Percentiles rank a stretch among this genome's conserved stretches.
Evolutionary conservation across 1,284 basidiomycete genomes (phyloP).

Genomic region (Ganoderma lucidum): DNA sequence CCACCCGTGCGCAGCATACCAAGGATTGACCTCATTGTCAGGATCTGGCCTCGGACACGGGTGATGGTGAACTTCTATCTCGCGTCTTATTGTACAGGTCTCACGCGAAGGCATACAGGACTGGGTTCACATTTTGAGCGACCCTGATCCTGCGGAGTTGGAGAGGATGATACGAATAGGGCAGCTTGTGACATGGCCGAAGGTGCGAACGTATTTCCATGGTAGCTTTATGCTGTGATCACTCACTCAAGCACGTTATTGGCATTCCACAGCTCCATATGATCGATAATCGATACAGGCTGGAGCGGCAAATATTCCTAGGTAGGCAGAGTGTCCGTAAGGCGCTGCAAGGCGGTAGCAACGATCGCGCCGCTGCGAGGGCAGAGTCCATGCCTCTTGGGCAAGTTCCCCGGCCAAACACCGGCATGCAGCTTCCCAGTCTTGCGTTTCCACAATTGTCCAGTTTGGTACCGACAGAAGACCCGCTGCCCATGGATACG

Average conservation of each 20-base stretch:
- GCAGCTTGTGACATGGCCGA: slow-evolving; percentile 94
- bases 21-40: slow-evolving; percentile 43
- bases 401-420: slow-evolving; percentile 35
- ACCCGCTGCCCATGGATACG: slow-evolving; percentile 65
- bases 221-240: slow-evolving; percentile 1
- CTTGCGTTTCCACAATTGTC: slow-evolving; percentile 29
- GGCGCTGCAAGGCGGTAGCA: slow-evolving; percentile 47
- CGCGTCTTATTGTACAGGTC: background rate
- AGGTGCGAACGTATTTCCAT: slow-evolving; percentile 55
- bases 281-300: slow-evolving; percentile 83
- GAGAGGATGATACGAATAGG: slow-evolving; percentile 88
- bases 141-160: slow-evolving; percentile 83
- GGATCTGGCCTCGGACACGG: slow-evolving; percentile 88
- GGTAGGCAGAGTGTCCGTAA: slow-evolving; percentile 81
- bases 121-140: slow-evolving; percentile 86
- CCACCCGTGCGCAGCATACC: background rate
- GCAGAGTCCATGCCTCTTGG: slow-evolving; percentile 34
- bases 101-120: slow-evolving; percentile 54
- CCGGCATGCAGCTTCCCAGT: slow-evolving; percentile 34
- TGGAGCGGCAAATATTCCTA: slow-evolving; percentile 84
- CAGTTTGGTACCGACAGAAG: slow-evolving; percentile 50
- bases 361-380: slow-evolving; percentile 32
- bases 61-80: slow-evolving; percentile 58
- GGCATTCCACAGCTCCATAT: slow-evolving; percentile 75
- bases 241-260: no score